Base-by-base conservation (phyloP, 2,329 filamentous ascomycete genomes). In the Fusarium sp. region DNA sequence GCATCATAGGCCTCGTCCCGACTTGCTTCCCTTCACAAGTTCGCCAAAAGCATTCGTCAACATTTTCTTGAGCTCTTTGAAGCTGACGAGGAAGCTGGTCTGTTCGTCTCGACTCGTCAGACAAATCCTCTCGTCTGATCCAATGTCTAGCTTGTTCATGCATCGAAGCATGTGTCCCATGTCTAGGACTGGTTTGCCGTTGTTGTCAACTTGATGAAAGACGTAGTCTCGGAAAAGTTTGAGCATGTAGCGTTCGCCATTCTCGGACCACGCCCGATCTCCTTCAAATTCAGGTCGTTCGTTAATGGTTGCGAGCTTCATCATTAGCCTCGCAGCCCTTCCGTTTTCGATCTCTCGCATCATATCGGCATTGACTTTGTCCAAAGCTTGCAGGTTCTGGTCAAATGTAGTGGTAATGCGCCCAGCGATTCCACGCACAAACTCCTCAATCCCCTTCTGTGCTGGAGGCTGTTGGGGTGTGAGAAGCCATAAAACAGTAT, bases 221-320 rank as follows among this genome's bases (percentile, higher is more conserved):
- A 98, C 93, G 75, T 97, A 98, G 80, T 99, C 96, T 51, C 96
- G 89, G 84, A 98, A 98, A 11, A 99, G 87, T 81, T 97, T 98
- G 69, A 99, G 85, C 77, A 93, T 92, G 78, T 97, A 98, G 28
- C 94, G 89, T 75, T 97, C 93, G 27, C 95, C 95, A 49, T 92
- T 96, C 79, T 98, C 95, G 7, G 93, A 93, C 95, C 96, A 99
- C 50, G 88, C 85, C 1, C 86, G 83, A 66, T 94, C 92, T 42
- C 90, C 89, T 55, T 93, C 92, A 66, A 92, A 91, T 76, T 98
- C 95, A 2, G 92, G 93, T 13, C 96, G 89, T 79, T 99, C 96
- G 75, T 96, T 96, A 77, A 99, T 89, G 61, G 92, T 87, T 65
- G 93, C 93, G 43, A 99, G 84, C 78, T 99, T 99, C 77, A 87